phyloP scores from a whole-genome alignment of 2,329 filamentous ascomycete species.

The Paecilomyces fulvus region DNA sequence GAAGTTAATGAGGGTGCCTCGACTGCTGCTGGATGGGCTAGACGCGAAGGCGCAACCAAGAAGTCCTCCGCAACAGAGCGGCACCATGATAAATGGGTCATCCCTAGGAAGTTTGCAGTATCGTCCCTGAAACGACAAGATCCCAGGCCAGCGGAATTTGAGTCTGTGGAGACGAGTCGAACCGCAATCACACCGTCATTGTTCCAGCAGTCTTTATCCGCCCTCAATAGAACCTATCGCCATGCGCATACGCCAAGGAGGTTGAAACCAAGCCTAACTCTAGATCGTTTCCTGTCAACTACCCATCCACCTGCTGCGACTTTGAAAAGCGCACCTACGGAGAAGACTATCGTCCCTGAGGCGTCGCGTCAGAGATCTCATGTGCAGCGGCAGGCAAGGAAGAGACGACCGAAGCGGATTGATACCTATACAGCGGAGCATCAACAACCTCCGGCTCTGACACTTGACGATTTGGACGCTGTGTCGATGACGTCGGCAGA shows the following conservation, averaged over 20 bases:
- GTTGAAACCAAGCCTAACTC: constrained; percentile 17
- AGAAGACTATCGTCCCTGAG: neutral
- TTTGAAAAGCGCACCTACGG: neutral
- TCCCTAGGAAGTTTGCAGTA: constrained; percentile 25
- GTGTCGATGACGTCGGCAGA: constrained; percentile 1
- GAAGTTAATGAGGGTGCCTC: neutral
- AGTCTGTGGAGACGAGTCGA: constrained; percentile 6
- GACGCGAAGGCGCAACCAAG: neutral
- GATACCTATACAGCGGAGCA: constrained; percentile 39
- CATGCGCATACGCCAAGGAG: constrained; percentile 9
- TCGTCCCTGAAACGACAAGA: constrained; percentile 27
- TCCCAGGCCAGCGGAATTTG: constrained; percentile 27
- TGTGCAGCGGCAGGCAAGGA: constrained; percentile 11
- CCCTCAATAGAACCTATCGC: constrained; percentile 23
- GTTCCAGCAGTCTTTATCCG: constrained; percentile 25
- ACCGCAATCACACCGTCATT: constrained; percentile 9
- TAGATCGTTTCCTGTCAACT: constrained; percentile 29
- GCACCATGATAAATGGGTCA: constrained; percentile 23
- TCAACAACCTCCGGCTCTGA: constrained; percentile 30
- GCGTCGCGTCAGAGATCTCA: neutral
- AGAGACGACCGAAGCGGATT: constrained; percentile 34
- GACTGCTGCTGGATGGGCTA: constrained; percentile 1
- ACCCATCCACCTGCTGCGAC: constrained; percentile 4
- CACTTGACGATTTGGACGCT: constrained; percentile 11
- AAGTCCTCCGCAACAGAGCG: constrained; percentile 9